These are phyloP conservation scores for Komagataella populi DNA, from an alignment of 805 yeast species.

Conservation along the genomic window DNA sequence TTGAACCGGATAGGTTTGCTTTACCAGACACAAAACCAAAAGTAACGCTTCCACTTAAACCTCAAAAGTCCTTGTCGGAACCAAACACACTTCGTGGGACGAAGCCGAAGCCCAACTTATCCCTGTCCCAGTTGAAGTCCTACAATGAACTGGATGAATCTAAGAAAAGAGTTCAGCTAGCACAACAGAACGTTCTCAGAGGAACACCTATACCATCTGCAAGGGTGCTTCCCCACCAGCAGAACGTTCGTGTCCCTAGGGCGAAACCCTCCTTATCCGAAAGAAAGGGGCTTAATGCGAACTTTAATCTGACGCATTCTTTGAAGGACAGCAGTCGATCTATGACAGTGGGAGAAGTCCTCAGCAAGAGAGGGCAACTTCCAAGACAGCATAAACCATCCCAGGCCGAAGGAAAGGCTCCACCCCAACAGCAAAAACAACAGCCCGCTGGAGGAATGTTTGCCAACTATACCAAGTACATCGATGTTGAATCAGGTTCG, in stretches of 20 bases:
- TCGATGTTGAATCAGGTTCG: conserved; percentile 86
- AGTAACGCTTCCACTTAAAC: background rate
- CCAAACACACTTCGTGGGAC: background rate
- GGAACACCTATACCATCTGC: conserved; percentile 12
- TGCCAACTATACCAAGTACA: conserved; percentile 73
- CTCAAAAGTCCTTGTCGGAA: background rate
- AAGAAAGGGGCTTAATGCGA: conserved; percentile 40
- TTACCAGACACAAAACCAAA: background rate
- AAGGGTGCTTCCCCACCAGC: background rate
- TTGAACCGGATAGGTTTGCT: background rate
- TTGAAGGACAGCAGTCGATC: conserved; percentile 10
- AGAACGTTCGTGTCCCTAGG: conserved; percentile 1
- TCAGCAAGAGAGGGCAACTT: conserved; percentile 8
- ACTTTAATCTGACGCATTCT: conserved; percentile 13
- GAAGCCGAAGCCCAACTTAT: background rate
- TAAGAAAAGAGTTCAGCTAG: conserved; percentile 6
- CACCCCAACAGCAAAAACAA: conserved; percentile 11
- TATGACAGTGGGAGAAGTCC: conserved; percentile 1
- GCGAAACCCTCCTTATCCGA: conserved; percentile 25
- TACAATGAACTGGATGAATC: background rate
- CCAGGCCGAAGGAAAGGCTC: conserved; percentile 10
- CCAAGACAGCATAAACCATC: conserved; percentile 8
- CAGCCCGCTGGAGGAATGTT: conserved; percentile 47
- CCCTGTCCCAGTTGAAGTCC: background rate
- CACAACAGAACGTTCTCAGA: conserved; percentile 11